These are phyloP conservation scores for Hortaea sp. DNA, from an alignment of 2,329 filamentous ascomycete genomes.

Conservation along the genomic window DNA sequence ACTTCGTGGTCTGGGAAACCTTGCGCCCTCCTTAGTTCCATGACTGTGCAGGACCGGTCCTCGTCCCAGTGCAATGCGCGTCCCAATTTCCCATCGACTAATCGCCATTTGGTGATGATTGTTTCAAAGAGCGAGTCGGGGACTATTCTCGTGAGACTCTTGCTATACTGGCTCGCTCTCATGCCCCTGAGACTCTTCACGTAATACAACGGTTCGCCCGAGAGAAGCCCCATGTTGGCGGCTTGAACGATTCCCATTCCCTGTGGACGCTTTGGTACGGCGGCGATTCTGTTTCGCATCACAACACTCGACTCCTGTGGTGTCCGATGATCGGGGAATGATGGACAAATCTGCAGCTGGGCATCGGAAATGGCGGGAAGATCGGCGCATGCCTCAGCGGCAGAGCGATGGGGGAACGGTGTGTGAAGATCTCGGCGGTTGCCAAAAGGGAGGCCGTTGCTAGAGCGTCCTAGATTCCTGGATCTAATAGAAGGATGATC, in stretches of 20 bases:
- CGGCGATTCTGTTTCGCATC: slow-evolving; percentile 39
- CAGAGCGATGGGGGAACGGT: slow-evolving; percentile 50
- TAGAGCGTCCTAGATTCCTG: slow-evolving; percentile 45
- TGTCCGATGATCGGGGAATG: slow-evolving; percentile 58
- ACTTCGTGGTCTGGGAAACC: slow-evolving; percentile 62
- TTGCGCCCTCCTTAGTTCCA: slow-evolving; percentile 61
- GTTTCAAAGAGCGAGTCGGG: slow-evolving; percentile 50
- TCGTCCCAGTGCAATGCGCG: slow-evolving; percentile 56
- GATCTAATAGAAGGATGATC: slow-evolving; percentile 39
- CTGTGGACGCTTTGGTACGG: slow-evolving; percentile 48
- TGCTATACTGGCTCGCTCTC: slow-evolving; percentile 7
- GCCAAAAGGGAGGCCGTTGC: slow-evolving; percentile 52
- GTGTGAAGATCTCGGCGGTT: slow-evolving; percentile 41
- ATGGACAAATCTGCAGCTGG: slow-evolving; percentile 51
- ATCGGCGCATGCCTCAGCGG: slow-evolving; percentile 45
- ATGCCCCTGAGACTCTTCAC: slow-evolving; percentile 14
- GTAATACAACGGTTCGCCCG: slow-evolving; percentile 19
- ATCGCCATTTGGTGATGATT: slow-evolving; percentile 45
- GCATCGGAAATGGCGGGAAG: slow-evolving; percentile 55
- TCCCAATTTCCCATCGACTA: slow-evolving; percentile 48
- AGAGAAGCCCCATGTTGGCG: slow-evolving; percentile 16
- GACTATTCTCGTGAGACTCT: slow-evolving; percentile 43
- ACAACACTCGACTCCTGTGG: slow-evolving; percentile 30
- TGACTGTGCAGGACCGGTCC: slow-evolving; percentile 49
- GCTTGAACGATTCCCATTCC: slow-evolving; percentile 22